Evolutionary conservation across 805 yeast species (phyloP).

Genomic region (Cyberlindnera sargentensis): DNA sequence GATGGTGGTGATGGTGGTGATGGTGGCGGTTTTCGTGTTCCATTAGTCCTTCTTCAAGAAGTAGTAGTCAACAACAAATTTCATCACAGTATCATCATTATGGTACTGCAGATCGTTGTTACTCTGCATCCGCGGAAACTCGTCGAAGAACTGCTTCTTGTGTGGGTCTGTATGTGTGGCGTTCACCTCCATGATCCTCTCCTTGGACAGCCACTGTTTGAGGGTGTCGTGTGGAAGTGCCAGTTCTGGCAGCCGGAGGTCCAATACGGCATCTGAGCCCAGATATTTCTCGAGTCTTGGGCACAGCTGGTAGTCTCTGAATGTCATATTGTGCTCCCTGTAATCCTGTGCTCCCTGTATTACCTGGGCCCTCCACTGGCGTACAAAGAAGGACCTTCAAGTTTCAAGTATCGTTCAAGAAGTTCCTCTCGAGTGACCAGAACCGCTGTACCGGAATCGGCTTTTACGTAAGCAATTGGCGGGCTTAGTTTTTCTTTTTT

Average conservation of each 20-base stretch:
- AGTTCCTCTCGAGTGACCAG: no score
- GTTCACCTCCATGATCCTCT: constrained; percentile 9
- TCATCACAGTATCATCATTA: constrained; percentile 22
- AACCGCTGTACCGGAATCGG: no score
- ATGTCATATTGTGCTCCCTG: not conserved
- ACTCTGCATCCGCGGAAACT: constrained; percentile 23
- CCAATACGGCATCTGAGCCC: not conserved
- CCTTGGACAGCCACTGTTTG: constrained; percentile 6
- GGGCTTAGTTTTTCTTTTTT: no score
- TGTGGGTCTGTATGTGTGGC: constrained; percentile 14
- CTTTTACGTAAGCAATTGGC: no score
- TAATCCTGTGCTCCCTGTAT: no score
- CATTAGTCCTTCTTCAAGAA: constrained; percentile 8
- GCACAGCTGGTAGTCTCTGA: constrained; percentile 16
- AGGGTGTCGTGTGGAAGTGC: not conserved
- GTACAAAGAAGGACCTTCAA: no score
- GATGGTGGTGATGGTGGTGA: no score
- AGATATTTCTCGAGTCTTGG: constrained; percentile 13
- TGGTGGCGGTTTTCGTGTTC: not conserved
- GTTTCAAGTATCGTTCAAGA: no score
- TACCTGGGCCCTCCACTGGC: no score
- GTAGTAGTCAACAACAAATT: constrained; percentile 22
- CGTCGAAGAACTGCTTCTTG: constrained; percentile 19
- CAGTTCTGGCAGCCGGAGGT: not conserved
- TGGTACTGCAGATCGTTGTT: constrained; percentile 23